phyloP scores from a whole-genome alignment of 805 yeast genomes.

The Ogataea nitratoaversa region DNA sequence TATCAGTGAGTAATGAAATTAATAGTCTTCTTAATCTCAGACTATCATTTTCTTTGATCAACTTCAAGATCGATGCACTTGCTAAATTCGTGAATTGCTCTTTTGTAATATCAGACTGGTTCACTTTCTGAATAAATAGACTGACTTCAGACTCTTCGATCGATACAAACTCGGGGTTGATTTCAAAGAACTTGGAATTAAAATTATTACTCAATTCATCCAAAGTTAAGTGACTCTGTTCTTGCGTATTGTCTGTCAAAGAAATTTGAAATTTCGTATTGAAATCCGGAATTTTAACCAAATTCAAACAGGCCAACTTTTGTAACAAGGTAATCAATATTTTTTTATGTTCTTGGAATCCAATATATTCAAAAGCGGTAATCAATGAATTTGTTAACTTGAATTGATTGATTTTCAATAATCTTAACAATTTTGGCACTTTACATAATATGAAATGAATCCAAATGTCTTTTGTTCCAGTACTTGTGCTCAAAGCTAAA shows the following conservation, averaged over 20 bases:
- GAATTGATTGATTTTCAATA: slow-evolving; percentile 27
- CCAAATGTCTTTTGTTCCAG: slow-evolving; percentile 22
- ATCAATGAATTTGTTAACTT: slow-evolving; percentile 22
- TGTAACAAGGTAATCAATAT: slow-evolving; percentile 16
- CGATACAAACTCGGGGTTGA: slow-evolving; percentile 45
- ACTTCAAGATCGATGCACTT: slow-evolving; percentile 28
- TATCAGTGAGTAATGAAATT: slow-evolving; percentile 44
- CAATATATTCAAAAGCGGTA: slow-evolving; percentile 18
- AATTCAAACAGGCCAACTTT: slow-evolving; percentile 18
- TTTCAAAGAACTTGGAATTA: slow-evolving; percentile 27
- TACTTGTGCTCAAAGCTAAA: slow-evolving; percentile 18
- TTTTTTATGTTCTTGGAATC: slow-evolving; percentile 7
- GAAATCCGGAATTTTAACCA: slow-evolving; percentile 16
- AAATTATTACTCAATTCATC: slow-evolving; percentile 17
- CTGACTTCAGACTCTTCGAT: slow-evolving; percentile 51
- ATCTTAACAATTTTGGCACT: slow-evolving; percentile 23
- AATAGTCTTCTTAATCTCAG: slow-evolving; percentile 47
- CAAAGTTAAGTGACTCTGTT: neutral
- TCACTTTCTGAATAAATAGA: slow-evolving; percentile 45
- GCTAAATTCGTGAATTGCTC: slow-evolving; percentile 36
- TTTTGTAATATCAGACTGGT: slow-evolving; percentile 40
- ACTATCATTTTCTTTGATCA: slow-evolving; percentile 38
- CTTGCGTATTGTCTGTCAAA: neutral
- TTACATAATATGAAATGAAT: slow-evolving; percentile 22
- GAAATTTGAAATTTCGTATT: slow-evolving; percentile 7